A percentile compares a stretch with the other conserved stretches of the same genome.
These are phyloP conservation scores for Wallemia hederae DNA, from an alignment of 1,284 basidiomycete genomes.

Conservation along the genomic window DNA sequence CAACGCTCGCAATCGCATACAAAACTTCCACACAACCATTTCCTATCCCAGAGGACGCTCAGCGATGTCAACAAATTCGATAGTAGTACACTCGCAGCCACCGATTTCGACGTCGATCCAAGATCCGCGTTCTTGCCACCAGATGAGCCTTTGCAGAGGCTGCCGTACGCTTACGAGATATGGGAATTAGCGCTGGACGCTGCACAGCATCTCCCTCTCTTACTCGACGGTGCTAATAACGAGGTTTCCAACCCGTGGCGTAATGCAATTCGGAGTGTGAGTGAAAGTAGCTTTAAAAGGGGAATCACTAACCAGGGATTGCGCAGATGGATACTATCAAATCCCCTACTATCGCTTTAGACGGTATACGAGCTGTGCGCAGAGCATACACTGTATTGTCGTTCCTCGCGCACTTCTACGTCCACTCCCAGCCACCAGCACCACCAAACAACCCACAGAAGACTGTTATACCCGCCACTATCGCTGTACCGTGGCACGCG, in stretches of 20 bases:
- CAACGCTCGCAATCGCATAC: background rate
- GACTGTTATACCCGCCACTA: constrained; percentile 34
- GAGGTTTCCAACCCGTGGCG: constrained; percentile 3
- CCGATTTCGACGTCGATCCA: constrained; percentile 83
- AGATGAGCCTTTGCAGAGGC: constrained; percentile 32
- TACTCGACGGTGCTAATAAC: constrained; percentile 23
- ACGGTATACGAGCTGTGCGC: constrained; percentile 34
- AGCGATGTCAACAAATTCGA: background rate
- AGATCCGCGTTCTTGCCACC: constrained; percentile 77
- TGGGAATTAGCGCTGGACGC: constrained; percentile 32
- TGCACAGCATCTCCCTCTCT: constrained; percentile 2
- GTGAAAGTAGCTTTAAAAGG: constrained; percentile 11
- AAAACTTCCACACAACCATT: background rate
- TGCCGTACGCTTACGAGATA: constrained; percentile 30
- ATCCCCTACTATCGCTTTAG: constrained; percentile 19
- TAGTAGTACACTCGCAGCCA: constrained; percentile 43
- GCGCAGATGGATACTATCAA: constrained; percentile 33
- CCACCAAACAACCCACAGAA: constrained; percentile 9
- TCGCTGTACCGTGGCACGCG: constrained; percentile 51
- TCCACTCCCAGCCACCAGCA: constrained; percentile 37
- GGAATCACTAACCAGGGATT: background rate
- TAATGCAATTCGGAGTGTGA: constrained; percentile 3
- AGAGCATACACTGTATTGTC: constrained; percentile 58
- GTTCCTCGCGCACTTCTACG: constrained; percentile 65
- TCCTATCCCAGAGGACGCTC: background rate